A percentile compares a stretch with the other conserved stretches of the same genome.
Evolutionary conservation across 108 stramenopile genomes (phyloP).

Genomic region (Aurantiochytrium sp.): DNA sequence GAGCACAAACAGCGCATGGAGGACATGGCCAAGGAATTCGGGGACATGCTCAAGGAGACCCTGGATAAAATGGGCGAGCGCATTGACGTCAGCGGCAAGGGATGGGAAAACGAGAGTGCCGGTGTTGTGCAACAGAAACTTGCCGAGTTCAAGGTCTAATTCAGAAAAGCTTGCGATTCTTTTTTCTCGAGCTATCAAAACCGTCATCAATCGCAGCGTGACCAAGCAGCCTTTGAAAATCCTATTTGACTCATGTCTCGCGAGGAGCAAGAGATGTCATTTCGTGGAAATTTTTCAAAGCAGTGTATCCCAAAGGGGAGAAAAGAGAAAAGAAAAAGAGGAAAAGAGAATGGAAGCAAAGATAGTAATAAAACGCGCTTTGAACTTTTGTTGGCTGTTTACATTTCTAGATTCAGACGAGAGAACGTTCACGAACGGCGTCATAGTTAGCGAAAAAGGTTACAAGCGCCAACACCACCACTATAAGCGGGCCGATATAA

Average conservation of each 20-base stretch:
- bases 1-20: slow-evolving; percentile 58
- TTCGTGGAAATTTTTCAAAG: too few species aligned
- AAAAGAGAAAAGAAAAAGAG: too few species aligned
- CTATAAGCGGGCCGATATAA: neutral
- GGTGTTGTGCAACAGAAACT: neutral
- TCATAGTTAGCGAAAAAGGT: neutral
- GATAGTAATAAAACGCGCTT: too few species aligned
- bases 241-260: too few species aligned
- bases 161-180: neutral
- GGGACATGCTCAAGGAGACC: slow-evolving; percentile 63
- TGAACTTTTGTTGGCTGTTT: neutral
- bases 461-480: neutral
- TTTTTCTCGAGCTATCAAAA: too few species aligned
- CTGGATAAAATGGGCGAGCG: slow-evolving; percentile 58
- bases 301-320: too few species aligned
- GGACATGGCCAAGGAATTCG: slow-evolving; percentile 63
- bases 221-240: too few species aligned
- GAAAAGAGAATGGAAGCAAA: too few species aligned
- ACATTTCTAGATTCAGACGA: neutral
- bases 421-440: neutral
- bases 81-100: slow-evolving; percentile 39
- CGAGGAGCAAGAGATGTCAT: too few species aligned
- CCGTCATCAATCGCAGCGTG: too few species aligned
- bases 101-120: slow-evolving; percentile 17
- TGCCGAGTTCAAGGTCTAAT: slow-evolving; percentile 1